Evolutionary conservation across 306 rosid genomes (phyloP), one percentile per base, ranked within the genome.

Genomic region (Vigna angularis): DNA sequence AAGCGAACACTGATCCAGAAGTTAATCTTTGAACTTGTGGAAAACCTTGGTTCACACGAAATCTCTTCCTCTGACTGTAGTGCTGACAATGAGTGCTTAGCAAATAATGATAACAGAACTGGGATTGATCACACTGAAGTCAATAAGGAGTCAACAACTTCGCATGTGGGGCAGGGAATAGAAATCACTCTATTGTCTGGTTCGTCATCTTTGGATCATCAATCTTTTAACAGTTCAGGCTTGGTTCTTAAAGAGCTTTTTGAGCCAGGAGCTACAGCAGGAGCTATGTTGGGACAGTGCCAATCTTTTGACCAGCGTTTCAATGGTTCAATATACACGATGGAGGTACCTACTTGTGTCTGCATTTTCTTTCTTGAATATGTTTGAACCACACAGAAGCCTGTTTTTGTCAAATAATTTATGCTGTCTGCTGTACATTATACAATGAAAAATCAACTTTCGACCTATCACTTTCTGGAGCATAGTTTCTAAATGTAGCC

Each of bases 1-100:
- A 94, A 94, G 93, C 91, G 98, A 64, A 86, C 93, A 61, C 85
- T 89, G 73, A 90, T 94, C 81, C 96, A 92, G 93, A 94, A 80
- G 81, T 77, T 92, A 80, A 90, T 94, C 70, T 90, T 76, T 70
- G 90, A 85, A 79, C 94, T 90, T n/a, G 83, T 94, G 83, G 90
- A 83, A 83, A 85, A 77, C 78, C 82, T 70, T 32, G 79, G 75
- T 71, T 74, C 67, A 49, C 83, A 52, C 17, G 91, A 88, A 81
- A 78, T 71, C 74, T 81, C 88, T 59, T 72, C 89, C 57, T 84
- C 91, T 49, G 87, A 83, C 53, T 79, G 86, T 77, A 83, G 85
- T 74, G 91, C 87, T 17, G 87, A 86, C 32, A 80, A 75, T 50
- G 76, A 44, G 45, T 84, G 76, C 77, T 47, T 67, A 8, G 89